Base-by-base conservation (phyloP, 257 asterid genomes). In the Striga asiatica region DNA sequence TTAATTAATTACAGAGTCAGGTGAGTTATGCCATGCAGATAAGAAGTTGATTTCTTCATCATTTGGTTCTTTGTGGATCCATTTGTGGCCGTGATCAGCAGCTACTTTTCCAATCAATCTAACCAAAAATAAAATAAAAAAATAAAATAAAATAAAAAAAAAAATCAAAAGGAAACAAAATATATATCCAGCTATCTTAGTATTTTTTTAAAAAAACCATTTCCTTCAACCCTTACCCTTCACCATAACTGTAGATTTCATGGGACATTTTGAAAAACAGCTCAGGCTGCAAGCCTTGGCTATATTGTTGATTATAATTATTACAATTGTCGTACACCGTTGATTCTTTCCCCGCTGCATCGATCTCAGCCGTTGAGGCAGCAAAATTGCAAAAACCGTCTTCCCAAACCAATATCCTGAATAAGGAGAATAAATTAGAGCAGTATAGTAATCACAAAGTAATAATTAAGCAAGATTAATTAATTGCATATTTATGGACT, bases 251-350 rank as follows among this genome's bases (percentile, higher is more conserved):
- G 87, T 92, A 92, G 74, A 92, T 88, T 84, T 92, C 99, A 74
- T 92, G 99, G 19, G 99, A 92, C 99, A 92, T 92, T 77, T 92
- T 92, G 87, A 92, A 92, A 83, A 92, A 92, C 2, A 92, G 81
- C 54, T 92, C 97, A 42, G 99, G 97, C 57, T 88, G 97, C 18
- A 92, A 74, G 8, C 95, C 98, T 61, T 81, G 89, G 58, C 74
- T 73, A 16, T 76, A 88, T 43, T 81, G 89, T 42, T 42, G 49
- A 8, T 38, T 29, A 29, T 29, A 3, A 54, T 78, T 71, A 19
- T 80, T 79, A 50, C 68, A 76, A 64, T 66, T 62, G 8, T 70
- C 77, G 29, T 66, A 66, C 13, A 48, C 71, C 11, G 92, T 70
- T 0, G 95, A 73, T 14, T 74, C 53, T 17, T 73, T 83, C 3